Evolutionary conservation across 306 rosid species (phyloP), one percentile per base, ranked within the genome.

Genomic region (Hippophae tibetana): DNA sequence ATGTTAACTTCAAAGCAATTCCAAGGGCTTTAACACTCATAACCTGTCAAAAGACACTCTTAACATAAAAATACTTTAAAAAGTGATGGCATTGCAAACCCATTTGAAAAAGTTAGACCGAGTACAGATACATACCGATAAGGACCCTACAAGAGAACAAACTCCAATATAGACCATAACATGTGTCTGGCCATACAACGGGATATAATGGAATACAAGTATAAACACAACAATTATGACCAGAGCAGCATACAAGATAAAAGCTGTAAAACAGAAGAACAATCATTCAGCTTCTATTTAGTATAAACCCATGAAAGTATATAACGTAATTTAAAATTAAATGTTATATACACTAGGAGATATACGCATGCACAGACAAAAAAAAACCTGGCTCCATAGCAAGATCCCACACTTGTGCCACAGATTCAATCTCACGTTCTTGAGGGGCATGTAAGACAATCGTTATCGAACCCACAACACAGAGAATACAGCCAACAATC

Each of bases 11-110:
- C 80, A 93, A 71, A 67, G 97, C 99, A 77, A 93, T 93, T 69
- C 99, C 99, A 57, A 93, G 84, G 57, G 97, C 99, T 81, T 88
- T 93, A 58, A 93, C 99, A 70, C 99, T 86, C 99, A 93, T 93
- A 68, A 93, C 99, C 98, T 92, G 81, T 74, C 75, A 76, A 78
- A 72, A 18, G 61, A 69, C 57, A 64, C 63, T 59, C 66, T 73
- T 48, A 47, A 27, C 48, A 52, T 56, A 43, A 60, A 71, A 70
- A 49, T 47, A 68, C 60, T 58, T 63, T 42, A 55, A 7, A 54
- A 66, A 50, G 55, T 66, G 45, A 74, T 53, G 60, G 70, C 54
- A 68, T 43, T 43, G 43, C 62, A 63, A 56, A 60, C 42, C 49
- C 53, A 55, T 57, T 46, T 44, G 7, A 59, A 40, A 66, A 66